Conservation (phyloP, 768 basidiomycete genomes). For the Podaxis sp. region DNA sequence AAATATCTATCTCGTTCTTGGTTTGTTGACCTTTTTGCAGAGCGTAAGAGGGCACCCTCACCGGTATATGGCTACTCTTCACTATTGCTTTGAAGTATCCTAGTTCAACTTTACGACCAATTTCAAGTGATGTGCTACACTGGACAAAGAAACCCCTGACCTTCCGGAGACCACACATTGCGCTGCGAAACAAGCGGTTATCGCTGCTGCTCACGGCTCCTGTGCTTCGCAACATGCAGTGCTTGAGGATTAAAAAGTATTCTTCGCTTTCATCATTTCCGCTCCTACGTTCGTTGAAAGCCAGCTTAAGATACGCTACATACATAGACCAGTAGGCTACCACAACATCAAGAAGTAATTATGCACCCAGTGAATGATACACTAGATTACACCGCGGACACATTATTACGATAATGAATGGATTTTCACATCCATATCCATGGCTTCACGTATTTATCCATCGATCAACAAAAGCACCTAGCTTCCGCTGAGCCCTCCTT, state of each 20-base stretch:
- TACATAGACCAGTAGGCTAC: neutral
- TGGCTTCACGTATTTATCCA: constrained; percentile 3
- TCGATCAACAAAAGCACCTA: constrained; percentile 19
- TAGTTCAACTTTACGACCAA: too few species aligned
- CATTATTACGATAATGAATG: neutral
- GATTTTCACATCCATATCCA: neutral
- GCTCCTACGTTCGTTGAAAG: too few species aligned
- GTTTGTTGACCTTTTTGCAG: neutral
- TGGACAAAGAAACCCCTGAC: too few species aligned
- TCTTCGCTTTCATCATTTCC: too few species aligned
- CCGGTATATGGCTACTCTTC: constrained; percentile 3
- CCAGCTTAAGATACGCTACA: too few species aligned
- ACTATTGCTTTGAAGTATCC: neutral
- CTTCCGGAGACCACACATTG: neutral
- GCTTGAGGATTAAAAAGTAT: neutral
- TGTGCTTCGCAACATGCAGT: neutral
- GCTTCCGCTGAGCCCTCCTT: constrained; percentile 11
- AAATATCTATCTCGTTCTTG: neutral
- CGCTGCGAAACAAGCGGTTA: neutral
- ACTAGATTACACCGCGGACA: neutral
- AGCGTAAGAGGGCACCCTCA: constrained; percentile 8
- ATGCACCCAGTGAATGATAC: neutral
- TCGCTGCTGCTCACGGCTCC: neutral
- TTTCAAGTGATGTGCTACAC: too few species aligned
- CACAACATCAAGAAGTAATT: neutral